These are phyloP conservation scores for Aspergillus asperescens DNA, from an alignment of 495 filamentous ascomycete genomes.

Conservation along the genomic window DNA sequence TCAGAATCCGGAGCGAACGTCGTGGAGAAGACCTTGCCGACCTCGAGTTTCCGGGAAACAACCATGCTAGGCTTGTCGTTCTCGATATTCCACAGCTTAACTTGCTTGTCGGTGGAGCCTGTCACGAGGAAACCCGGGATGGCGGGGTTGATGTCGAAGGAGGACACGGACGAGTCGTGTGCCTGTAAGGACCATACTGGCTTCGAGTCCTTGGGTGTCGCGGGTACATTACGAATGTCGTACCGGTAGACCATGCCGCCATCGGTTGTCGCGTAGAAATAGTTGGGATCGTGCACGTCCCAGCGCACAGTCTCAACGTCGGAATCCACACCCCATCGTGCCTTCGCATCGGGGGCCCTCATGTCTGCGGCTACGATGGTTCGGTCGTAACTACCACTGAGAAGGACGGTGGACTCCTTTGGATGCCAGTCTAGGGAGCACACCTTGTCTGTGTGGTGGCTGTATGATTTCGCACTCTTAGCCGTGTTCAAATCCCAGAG, in stretches of 20 bases:
- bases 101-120: constrained; percentile 84
- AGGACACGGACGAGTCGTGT: constrained; percentile 86
- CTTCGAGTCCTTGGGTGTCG: constrained; percentile 65
- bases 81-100: constrained; percentile 94
- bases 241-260: constrained; percentile 82
- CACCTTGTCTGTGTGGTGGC: constrained; percentile 87
- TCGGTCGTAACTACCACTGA: constrained; percentile 91
- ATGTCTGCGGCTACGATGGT: constrained; percentile 90
- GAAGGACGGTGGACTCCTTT: constrained; percentile 74
- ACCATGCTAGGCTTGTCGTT: constrained; percentile 76
- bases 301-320: constrained; percentile 90
- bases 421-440: constrained; percentile 93
- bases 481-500: constrained; percentile 92
- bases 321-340: constrained; percentile 85
- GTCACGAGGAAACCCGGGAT: constrained; percentile 92
- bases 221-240: constrained; percentile 67
- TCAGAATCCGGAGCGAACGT: constrained; percentile 82
- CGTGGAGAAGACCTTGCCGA: constrained; percentile 91
- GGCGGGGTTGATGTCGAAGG: constrained; percentile 85
- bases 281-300: constrained; percentile 88
- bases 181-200: constrained; percentile 92
- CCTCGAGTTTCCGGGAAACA: constrained; percentile 81
- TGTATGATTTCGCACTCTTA: constrained; percentile 91
- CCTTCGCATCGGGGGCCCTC: constrained; percentile 77
- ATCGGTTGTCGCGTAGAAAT: constrained; percentile 93